Evolutionary conservation across 139 green algal genomes (phyloP).

Genomic region (Chlorella vulgaris): DNA sequence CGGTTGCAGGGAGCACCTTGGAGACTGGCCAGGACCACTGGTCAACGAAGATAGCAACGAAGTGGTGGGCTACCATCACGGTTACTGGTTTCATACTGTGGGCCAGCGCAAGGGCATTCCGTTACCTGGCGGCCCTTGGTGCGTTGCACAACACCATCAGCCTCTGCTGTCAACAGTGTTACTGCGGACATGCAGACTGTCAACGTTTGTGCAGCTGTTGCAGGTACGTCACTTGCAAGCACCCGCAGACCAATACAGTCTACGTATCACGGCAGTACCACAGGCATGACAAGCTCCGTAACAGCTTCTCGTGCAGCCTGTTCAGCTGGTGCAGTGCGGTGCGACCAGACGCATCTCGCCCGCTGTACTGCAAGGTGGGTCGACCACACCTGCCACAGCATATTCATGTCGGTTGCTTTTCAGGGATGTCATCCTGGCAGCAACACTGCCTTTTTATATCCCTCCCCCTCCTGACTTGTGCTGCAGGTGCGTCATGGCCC

Average conservation of each 20-base stretch:
- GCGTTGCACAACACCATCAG: too few relatives aligned
- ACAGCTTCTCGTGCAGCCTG: constrained; percentile 62
- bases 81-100: constrained; percentile 98
- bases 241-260: constrained; percentile 82
- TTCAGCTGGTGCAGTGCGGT: constrained; percentile 73
- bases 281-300: constrained; percentile 44
- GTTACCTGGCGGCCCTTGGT: constrained; percentile 95
- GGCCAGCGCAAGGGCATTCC: constrained; percentile 91
- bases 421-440: too few relatives aligned
- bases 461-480: background rate
- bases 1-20: constrained; percentile 83
- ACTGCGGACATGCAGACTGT: background rate
- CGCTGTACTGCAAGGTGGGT: constrained; percentile 67
- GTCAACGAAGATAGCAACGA: constrained; percentile 83
- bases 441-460: too few relatives aligned
- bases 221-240: constrained; percentile 95
- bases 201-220: too few relatives aligned
- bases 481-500: constrained; percentile 74
- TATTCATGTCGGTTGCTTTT: too few relatives aligned
- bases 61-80: constrained; percentile 71
- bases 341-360: background rate
- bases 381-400: too few relatives aligned
- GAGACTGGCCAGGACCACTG: constrained; percentile 84
- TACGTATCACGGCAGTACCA: constrained; percentile 83
- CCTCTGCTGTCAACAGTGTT: background rate